These are phyloP conservation scores for Solanum paucissectum DNA, from an alignment of 257 asterid genomes.

Conservation along the genomic window DNA sequence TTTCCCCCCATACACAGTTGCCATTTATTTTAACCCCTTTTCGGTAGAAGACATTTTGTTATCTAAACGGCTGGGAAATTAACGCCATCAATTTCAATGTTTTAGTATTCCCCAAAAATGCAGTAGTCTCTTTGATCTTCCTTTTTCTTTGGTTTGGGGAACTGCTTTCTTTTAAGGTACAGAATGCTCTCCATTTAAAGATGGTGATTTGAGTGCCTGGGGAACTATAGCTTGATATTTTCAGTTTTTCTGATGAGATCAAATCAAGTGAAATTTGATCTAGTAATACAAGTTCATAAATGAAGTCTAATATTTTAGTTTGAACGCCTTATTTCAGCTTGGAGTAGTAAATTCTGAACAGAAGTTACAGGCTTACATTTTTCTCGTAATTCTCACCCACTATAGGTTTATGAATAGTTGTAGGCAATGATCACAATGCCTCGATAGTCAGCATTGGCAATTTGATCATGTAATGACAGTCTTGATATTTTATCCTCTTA, in stretches of 20 bases:
- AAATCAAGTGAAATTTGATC: background rate
- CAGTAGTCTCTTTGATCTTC: background rate
- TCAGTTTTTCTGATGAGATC: background rate
- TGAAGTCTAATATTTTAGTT: background rate
- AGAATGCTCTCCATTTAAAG: background rate
- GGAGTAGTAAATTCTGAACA: background rate
- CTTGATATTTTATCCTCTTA: background rate
- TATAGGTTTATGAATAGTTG: background rate
- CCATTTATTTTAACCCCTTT: background rate
- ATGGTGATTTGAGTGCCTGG: background rate
- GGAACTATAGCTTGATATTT: background rate
- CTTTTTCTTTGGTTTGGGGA: background rate
- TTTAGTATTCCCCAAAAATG: background rate
- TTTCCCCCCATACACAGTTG: background rate
- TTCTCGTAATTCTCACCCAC: background rate
- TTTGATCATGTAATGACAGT: background rate
- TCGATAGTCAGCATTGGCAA: background rate
- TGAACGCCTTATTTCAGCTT: background rate
- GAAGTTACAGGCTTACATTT: background rate
- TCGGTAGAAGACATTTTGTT: background rate
- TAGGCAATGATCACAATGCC: background rate
- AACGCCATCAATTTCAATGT: background rate
- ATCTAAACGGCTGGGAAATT: background rate
- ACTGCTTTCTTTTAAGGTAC: background rate
- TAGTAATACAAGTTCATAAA: background rate